Conservation (phyloP, 805 yeast species). For the Starmerella ratchasimensis region DNA sequence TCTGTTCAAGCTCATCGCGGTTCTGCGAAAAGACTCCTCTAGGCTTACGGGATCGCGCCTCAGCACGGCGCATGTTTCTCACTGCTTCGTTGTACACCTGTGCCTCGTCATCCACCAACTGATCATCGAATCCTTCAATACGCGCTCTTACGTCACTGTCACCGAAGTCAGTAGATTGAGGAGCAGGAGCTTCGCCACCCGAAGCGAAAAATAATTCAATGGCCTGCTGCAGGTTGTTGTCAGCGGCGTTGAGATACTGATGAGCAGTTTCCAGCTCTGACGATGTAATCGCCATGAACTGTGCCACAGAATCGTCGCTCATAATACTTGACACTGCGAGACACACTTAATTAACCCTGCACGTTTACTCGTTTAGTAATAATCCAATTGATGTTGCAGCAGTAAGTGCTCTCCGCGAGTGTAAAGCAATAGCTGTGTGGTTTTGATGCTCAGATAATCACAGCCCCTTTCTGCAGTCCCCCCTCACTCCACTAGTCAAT, state of each 20-base stretch:
- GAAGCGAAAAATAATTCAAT: conserved; percentile 66
- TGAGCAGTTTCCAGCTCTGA: conserved; percentile 54
- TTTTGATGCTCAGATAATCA: no score
- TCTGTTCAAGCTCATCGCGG: conserved; percentile 14
- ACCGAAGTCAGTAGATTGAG: conserved; percentile 47
- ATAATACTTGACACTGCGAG: conserved; percentile 5
- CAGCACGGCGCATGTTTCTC: conserved; percentile 17
- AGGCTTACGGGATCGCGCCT: conserved; percentile 15
- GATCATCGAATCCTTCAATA: conserved; percentile 64
- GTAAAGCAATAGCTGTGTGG: no score
- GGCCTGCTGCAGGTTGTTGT: conserved; percentile 67
- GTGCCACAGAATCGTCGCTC: conserved; percentile 35
- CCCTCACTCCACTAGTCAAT: no score
- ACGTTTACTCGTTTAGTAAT: no score
- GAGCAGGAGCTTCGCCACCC: conserved; percentile 32
- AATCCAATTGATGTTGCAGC: no score
- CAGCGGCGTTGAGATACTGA: conserved; percentile 67
- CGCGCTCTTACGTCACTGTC: conserved; percentile 54
- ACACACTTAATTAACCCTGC: no score
- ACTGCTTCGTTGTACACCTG: conserved; percentile 16
- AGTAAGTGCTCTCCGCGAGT: no score
- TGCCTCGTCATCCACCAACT: conserved; percentile 42
- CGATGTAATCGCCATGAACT: conserved; percentile 76
- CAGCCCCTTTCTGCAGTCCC: no score
- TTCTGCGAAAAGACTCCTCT: conserved; percentile 43